Conservation (phyloP, 2,329 filamentous ascomycete genomes). For the Stagonosporopsis vannaccii region DNA sequence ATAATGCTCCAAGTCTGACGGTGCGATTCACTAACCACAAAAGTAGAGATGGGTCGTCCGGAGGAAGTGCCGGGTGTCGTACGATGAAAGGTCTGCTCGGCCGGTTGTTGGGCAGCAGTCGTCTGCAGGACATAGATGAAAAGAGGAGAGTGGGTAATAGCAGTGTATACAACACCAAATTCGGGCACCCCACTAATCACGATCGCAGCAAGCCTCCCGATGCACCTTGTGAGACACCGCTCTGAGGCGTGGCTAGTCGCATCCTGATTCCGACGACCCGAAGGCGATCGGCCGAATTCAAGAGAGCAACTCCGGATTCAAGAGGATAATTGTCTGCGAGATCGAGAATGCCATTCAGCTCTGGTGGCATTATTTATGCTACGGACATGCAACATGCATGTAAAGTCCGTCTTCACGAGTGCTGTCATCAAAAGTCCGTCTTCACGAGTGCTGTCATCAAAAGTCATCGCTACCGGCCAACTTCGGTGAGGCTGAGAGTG, state of each 20-base stretch:
- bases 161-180: slow-evolving; percentile 13
- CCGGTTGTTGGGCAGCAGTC: slow-evolving; percentile 5
- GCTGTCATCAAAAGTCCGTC: slow-evolving; percentile 7
- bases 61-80: neutral
- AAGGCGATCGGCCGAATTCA: slow-evolving; percentile 14
- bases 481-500: slow-evolving; percentile 15
- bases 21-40: neutral
- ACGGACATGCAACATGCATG: neutral
- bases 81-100: slow-evolving; percentile 12
- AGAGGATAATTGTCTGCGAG: neutral
- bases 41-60: neutral
- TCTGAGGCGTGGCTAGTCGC: slow-evolving; percentile 18
- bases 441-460: slow-evolving; percentile 7
- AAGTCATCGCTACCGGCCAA: slow-evolving; percentile 8
- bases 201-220: slow-evolving; percentile 20
- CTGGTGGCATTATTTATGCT: neutral
- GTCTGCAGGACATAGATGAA: slow-evolving; percentile 10
- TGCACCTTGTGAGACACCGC: slow-evolving; percentile 13
- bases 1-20: neutral
- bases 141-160: slow-evolving; percentile 19
- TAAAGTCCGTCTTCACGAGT: neutral
- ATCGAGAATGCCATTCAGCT: neutral
- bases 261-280: slow-evolving; percentile 12
- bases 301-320: slow-evolving; percentile 2
- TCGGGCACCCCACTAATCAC: slow-evolving; percentile 13